phyloP scores from a whole-genome alignment of 441 rosid species.

The Pelargonium cotyledonis region DNA sequence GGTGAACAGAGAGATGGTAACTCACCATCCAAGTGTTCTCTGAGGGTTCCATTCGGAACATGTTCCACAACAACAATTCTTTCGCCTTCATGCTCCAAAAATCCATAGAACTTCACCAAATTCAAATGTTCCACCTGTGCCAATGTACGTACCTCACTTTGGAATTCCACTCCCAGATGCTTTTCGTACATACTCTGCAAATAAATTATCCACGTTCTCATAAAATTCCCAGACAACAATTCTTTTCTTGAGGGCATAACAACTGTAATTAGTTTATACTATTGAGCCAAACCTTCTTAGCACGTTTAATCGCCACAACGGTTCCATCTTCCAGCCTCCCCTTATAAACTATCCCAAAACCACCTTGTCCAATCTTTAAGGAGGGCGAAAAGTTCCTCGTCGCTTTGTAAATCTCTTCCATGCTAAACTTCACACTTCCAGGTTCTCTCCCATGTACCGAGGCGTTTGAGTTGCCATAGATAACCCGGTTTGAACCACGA shows the following conservation, averaged over 20 bases:
- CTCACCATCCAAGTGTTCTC: constrained; percentile 91
- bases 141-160: constrained; percentile 64
- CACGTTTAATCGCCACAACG: constrained; percentile 71
- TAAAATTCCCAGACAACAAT: background rate
- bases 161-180: constrained; percentile 72
- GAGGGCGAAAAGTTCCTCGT: constrained; percentile 75
- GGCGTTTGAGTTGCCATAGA: constrained; percentile 23
- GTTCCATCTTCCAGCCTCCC: constrained; percentile 75
- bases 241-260: background rate
- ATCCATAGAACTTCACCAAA: constrained; percentile 71
- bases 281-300: constrained; percentile 43
- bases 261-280: background rate
- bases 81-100: constrained; percentile 57
- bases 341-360: constrained; percentile 84
- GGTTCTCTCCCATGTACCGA: constrained; percentile 33
- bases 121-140: constrained; percentile 77
- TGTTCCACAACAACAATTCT: constrained; percentile 69
- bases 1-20: constrained; percentile 5
- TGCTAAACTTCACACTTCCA: constrained; percentile 45
- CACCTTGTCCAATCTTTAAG: constrained; percentile 85
- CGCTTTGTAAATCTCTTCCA: constrained; percentile 57
- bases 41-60: constrained; percentile 79
- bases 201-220: constrained; percentile 2
- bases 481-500: constrained; percentile 35
- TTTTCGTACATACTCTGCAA: constrained; percentile 68